A percentile compares a stretch with the other conserved stretches of the same genome.
Evolutionary conservation across 768 basidiomycete genomes (phyloP).

Genomic region (Pisolithus albus): DNA sequence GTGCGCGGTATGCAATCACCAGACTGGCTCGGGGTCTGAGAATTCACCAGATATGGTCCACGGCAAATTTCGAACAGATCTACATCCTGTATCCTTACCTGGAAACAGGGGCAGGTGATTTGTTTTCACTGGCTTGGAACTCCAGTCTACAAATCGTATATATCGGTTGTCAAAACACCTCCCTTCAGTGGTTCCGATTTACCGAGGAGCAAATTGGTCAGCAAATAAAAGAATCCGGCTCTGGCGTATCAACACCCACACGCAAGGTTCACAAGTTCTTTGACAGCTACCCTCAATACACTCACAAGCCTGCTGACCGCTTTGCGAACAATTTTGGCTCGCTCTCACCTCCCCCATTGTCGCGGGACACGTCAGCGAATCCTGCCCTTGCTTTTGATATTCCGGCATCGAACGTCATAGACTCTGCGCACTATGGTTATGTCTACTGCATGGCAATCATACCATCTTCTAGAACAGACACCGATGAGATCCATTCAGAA

Average conservation of each 20-base stretch:
- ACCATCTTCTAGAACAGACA: constrained; percentile 34
- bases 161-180: constrained; percentile 89
- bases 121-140: constrained; percentile 82
- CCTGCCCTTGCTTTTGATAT: constrained; percentile 40
- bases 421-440: constrained; percentile 93
- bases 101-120: constrained; percentile 78
- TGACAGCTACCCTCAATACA: constrained; percentile 76
- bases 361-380: constrained; percentile 18
- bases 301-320: constrained; percentile 61
- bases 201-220: constrained; percentile 3
- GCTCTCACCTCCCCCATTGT: constrained; percentile 28
- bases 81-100: constrained; percentile 73
- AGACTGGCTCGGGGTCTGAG: constrained; percentile 3
- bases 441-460: constrained; percentile 73
- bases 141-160: constrained; percentile 63
- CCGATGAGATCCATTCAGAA: constrained; percentile 20
- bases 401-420: constrained; percentile 62
- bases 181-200: constrained; percentile 84
- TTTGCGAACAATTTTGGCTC: constrained; percentile 49
- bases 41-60: constrained; percentile 68
- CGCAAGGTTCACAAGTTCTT: constrained; percentile 84
- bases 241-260: constrained; percentile 31
- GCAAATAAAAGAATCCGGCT: constrained; percentile 6
- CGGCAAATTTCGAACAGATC: constrained; percentile 54
- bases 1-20: constrained; percentile 34